These are phyloP conservation scores for Aspergillus thermomutatus DNA, from an alignment of 2,329 filamentous ascomycete species.

Conservation along the genomic window DNA sequence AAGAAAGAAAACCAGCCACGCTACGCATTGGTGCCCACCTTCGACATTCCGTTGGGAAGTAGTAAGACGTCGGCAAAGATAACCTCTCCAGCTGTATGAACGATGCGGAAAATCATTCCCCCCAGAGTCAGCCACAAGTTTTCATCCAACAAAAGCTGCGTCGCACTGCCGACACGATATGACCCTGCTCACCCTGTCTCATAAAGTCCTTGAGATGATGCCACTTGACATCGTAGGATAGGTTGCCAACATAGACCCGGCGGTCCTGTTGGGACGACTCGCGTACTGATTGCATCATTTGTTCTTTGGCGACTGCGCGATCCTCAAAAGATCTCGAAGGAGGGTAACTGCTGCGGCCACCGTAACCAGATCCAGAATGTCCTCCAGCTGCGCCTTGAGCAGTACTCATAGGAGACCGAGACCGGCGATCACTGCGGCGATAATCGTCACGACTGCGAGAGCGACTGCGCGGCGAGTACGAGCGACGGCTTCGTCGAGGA, in stretches of 20 bases:
- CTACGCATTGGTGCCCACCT: conserved; percentile 96
- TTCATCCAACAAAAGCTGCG: conserved; percentile 16
- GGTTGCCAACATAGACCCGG: conserved; percentile 97
- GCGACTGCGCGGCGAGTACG: conserved; percentile 74
- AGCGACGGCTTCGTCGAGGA: conserved; percentile 71
- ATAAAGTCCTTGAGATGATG: conserved; percentile 99
- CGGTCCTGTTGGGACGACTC: conserved; percentile 98
- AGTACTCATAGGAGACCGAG: conserved; percentile 82
- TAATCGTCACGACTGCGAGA: conserved; percentile 77
- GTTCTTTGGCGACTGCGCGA: conserved; percentile 76
- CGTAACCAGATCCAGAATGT: conserved; percentile 59
- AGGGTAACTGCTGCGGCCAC: conserved; percentile 61
- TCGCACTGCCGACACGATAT: conserved; percentile 21
- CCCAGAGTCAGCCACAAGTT: conserved; percentile 30
- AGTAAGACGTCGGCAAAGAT: conserved; percentile 99
- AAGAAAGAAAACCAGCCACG: conserved; percentile 71
- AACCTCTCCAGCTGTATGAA: conserved; percentile 83
- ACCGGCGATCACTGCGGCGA: conserved; percentile 70
- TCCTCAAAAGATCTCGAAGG: conserved; percentile 74
- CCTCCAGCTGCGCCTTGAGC: conserved; percentile 67
- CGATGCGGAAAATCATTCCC: conserved; percentile 31
- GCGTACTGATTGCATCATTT: conserved; percentile 92
- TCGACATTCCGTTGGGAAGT: conserved; percentile 99
- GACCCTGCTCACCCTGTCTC: conserved; percentile 79
- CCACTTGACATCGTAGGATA: conserved; percentile 99